Base-by-base conservation (phyloP, 139 green algal species). In the Pleodorina starrii region DNA sequence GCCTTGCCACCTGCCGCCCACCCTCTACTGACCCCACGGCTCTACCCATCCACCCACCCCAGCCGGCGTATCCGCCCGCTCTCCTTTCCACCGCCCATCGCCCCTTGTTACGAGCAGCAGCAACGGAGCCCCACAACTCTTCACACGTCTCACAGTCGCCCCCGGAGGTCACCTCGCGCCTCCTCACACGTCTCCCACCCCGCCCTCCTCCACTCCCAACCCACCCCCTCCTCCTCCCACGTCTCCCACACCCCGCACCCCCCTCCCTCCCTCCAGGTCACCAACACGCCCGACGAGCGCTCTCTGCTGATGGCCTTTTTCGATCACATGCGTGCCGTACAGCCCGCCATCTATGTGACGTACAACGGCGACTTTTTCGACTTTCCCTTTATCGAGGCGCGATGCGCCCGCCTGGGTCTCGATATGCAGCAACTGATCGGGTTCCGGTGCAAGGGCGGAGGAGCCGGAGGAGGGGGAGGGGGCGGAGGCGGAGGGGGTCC, bases 331-430 rank as follows among this genome's bases (percentile, higher is more conserved):
- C 91, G 92, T 0, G 68, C 95, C 89, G 93, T 92, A 7, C 94
- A 98, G 90, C 98, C 98, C 12, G 95, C 92, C 63, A 95, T 99
- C 72, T 99, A 98, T 80, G 98, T 99, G 57, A 99, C 98, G 1
- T 99, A 99, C 95, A 99, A 99, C 94, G 98, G 98, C 19, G 98
- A 99, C 93, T 99, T 95, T 80, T 99, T 99, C 80, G 98, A 99
- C 92, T 99, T 96, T 90, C 98, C 98, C 12, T 99, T 99, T 90
- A 96, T 99, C 17, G 94, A 99, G 91, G 95, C 93, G 27, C 94
- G 98, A 27, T 96, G 97, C 23, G 85, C 60, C 7, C 92, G 95
- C 83, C 94, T 98, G 86, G 97, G 97, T 40, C 95, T 99, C 94
- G 92, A 97, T 93, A 97, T 99, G 95, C 89, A 93, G 40, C 40